Percentiles rank a stretch among this genome's conserved stretches.
phyloP scores from a whole-genome alignment of 345 rosid species.

The Hibiscus trionum region DNA sequence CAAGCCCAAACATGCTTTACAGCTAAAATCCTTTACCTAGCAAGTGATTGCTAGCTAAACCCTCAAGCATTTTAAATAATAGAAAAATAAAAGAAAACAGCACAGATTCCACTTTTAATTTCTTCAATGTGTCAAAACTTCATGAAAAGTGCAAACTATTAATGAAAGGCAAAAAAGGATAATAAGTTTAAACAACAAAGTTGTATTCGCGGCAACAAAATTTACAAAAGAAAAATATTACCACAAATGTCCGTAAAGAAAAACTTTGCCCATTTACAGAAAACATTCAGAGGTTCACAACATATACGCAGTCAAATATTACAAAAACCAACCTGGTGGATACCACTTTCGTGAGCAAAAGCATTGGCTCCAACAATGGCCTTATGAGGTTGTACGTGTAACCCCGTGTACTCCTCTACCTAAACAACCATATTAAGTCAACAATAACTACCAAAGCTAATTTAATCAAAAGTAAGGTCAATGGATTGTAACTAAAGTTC shows the following conservation, averaged over 20 bases:
- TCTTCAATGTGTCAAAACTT: background rate
- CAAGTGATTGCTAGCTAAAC: too few species aligned
- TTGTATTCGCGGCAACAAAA: background rate
- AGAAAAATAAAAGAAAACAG: background rate
- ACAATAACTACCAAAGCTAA: background rate
- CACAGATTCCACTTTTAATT: background rate
- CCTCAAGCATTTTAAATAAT: background rate
- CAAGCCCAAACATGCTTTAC: background rate
- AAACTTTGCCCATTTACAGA: background rate
- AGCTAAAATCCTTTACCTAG: too few species aligned
- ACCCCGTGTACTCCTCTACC: slow-evolving; percentile 93
- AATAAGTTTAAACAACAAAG: background rate
- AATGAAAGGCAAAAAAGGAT: background rate
- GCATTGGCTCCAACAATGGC: slow-evolving; percentile 97
- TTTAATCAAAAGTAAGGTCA: background rate
- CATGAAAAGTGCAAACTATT: background rate
- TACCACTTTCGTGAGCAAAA: slow-evolving; percentile 95
- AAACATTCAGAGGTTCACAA: background rate
- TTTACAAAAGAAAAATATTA: background rate
- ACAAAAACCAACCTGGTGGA: slow-evolving; percentile 67
- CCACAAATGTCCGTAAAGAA: background rate
- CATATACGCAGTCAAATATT: background rate
- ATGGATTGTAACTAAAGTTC: background rate
- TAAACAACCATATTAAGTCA: slow-evolving; percentile 17
- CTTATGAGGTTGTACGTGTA: slow-evolving; percentile 87